Conservation (phyloP, 2,329 filamentous ascomycete genomes). For the Aspergillus sclerotialis region DNA sequence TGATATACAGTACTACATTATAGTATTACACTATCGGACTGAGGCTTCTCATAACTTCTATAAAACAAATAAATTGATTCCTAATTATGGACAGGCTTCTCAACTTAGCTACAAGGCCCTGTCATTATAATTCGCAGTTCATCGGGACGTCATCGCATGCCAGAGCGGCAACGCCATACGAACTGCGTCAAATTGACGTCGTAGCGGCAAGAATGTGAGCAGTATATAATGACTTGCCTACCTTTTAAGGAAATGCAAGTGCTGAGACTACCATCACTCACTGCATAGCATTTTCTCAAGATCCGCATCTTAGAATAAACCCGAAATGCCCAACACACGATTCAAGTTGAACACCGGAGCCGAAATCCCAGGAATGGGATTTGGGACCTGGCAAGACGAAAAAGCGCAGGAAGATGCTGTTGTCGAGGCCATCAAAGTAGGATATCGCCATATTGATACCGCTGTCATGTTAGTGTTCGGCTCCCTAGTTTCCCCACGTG, state of each 20-base stretch:
- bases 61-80: too few relatives aligned
- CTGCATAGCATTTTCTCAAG: not conserved
- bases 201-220: conserved; percentile 1
- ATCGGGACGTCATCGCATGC: too few relatives aligned
- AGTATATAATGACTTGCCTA: not conserved
- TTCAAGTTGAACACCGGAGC: conserved; percentile 44
- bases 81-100: too few relatives aligned
- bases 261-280: too few relatives aligned
- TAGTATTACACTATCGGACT: too few relatives aligned
- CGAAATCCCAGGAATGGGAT: conserved; percentile 43
- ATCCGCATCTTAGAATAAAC: conserved; percentile 1
- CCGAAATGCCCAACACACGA: conserved; percentile 23
- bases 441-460: conserved; percentile 52
- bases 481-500: not conserved
- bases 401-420: conserved; percentile 45
- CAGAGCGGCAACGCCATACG: not conserved
- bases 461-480: conserved; percentile 33
- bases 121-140: too few relatives aligned
- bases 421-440: conserved; percentile 40
- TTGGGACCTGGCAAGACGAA: conserved; percentile 51
- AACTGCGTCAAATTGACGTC: conserved; percentile 15
- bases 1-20: too few relatives aligned
- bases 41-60: too few relatives aligned
- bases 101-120: too few relatives aligned
- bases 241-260: not conserved